Percentiles rank a stretch among this genome's conserved stretches.
These are phyloP conservation scores for Rugonectria rugulosa DNA, from an alignment of 2,329 filamentous ascomycete genomes.

Conservation along the genomic window DNA sequence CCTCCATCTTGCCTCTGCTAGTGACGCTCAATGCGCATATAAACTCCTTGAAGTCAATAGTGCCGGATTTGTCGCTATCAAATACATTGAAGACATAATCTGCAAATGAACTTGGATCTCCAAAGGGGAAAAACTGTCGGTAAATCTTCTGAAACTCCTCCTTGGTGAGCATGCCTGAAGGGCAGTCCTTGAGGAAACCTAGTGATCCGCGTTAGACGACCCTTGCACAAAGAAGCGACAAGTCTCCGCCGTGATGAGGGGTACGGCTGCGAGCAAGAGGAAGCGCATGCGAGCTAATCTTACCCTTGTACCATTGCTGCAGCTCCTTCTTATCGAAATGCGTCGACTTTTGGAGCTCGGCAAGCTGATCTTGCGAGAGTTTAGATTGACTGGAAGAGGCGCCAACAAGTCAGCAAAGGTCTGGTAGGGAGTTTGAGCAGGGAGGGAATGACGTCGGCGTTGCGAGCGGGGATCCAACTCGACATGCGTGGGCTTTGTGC, in stretches of 20 bases:
- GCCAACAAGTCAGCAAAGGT: slow-evolving; percentile 30
- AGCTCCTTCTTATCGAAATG: slow-evolving; percentile 99
- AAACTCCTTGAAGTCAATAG: slow-evolving; percentile 99
- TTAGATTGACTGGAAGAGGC: slow-evolving; percentile 82
- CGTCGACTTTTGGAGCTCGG: slow-evolving; percentile 93
- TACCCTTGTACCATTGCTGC: slow-evolving; percentile 99
- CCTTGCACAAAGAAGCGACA: background rate
- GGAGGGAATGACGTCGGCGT: slow-evolving; percentile 37
- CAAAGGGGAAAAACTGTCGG: slow-evolving; percentile 98
- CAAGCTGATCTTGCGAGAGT: slow-evolving; percentile 94
- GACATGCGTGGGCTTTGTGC: slow-evolving; percentile 25
- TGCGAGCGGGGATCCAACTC: slow-evolving; percentile 29
- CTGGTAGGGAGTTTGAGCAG: slow-evolving; percentile 17
- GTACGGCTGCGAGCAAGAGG: slow-evolving; percentile 2
- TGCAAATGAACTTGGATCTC: slow-evolving; percentile 95
- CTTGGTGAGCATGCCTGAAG: slow-evolving; percentile 94
- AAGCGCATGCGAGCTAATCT: slow-evolving; percentile 37
- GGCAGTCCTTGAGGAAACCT: slow-evolving; percentile 99
- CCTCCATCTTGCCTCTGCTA: slow-evolving; percentile 97
- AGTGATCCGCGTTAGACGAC: slow-evolving; percentile 28
- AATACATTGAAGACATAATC: slow-evolving; percentile 99
- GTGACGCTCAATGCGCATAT: slow-evolving; percentile 98
- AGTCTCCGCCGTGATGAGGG: slow-evolving; percentile 9
- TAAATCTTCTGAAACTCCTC: slow-evolving; percentile 99
- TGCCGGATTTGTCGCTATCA: slow-evolving; percentile 95